Percentiles rank a stretch among this genome's conserved stretches.
Evolutionary conservation across 2,329 filamentous ascomycete genomes (phyloP).

Genomic region (Aspergillus pseudotamarii): DNA sequence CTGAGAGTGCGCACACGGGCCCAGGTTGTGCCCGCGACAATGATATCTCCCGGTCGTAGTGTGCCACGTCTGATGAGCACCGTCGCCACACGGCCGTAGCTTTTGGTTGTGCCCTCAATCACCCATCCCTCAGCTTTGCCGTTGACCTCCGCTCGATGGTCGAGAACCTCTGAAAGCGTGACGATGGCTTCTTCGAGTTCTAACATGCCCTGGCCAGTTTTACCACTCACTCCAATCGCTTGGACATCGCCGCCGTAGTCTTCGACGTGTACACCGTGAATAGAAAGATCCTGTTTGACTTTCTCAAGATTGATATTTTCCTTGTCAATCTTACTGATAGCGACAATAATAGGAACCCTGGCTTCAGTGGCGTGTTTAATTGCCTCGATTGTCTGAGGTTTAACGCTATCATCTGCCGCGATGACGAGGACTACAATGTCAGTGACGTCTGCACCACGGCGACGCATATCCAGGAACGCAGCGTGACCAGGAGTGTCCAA

Average conservation of each 20-base stretch:
- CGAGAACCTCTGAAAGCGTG: slow-evolving; percentile 83
- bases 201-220: slow-evolving; percentile 88
- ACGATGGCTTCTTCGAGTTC: slow-evolving; percentile 90
- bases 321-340: slow-evolving; percentile 97
- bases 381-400: slow-evolving; percentile 94
- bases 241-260: slow-evolving; percentile 95
- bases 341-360: slow-evolving; percentile 92
- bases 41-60: slow-evolving; percentile 73
- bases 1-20: slow-evolving; percentile 79
- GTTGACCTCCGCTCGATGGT: slow-evolving; percentile 77
- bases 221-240: slow-evolving; percentile 86
- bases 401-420: slow-evolving; percentile 95
- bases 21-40: slow-evolving; percentile 89
- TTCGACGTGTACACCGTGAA: slow-evolving; percentile 86
- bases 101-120: slow-evolving; percentile 86
- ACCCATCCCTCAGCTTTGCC: slow-evolving; percentile 90
- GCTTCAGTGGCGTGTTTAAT: slow-evolving; percentile 88
- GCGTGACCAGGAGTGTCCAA: slow-evolving; percentile 95
- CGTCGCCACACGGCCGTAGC: slow-evolving; percentile 81
- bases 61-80: slow-evolving; percentile 88
- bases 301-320: slow-evolving; percentile 76
- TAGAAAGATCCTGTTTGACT: slow-evolving; percentile 84
- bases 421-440: slow-evolving; percentile 97
- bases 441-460: slow-evolving; percentile 91
- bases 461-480: slow-evolving; percentile 93